A percentile compares a stretch with the other conserved stretches of the same genome.
Evolutionary conservation across 352 stramenopile species (phyloP).

Genomic region (Phytophthora quininea): DNA sequence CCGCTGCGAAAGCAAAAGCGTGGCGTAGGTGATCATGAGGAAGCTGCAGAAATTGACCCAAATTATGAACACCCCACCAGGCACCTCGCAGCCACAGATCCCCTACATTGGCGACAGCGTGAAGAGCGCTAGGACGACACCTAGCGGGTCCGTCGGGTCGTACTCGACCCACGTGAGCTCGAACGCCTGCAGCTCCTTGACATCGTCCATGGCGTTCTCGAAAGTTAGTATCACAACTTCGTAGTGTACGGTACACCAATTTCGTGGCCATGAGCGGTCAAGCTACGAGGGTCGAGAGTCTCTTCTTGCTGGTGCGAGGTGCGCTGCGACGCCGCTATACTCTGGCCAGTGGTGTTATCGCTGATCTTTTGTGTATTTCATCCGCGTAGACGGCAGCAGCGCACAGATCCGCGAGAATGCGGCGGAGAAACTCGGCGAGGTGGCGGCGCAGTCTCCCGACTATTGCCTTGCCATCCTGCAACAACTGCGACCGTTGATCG

Average conservation of each 20-base stretch:
- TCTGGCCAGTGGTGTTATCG: background rate
- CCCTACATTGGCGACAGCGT: slow-evolving; percentile 77
- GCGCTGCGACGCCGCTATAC: background rate
- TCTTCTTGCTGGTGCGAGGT: slow-evolving; percentile 81
- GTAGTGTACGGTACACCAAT: too few species aligned
- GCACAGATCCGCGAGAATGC: slow-evolving; percentile 72
- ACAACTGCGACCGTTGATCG: slow-evolving; percentile 59
- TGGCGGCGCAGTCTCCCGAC: slow-evolving; percentile 51
- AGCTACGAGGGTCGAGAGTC: slow-evolving; percentile 74
- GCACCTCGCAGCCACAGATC: background rate
- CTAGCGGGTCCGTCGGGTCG: slow-evolving; percentile 71
- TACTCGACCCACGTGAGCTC: slow-evolving; percentile 89
- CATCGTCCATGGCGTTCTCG: slow-evolving; percentile 10
- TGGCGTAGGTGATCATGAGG: slow-evolving; percentile 85
- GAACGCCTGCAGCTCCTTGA: slow-evolving; percentile 62
- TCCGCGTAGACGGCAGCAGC: slow-evolving; percentile 64
- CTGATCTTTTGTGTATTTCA: background rate
- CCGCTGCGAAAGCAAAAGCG: slow-evolving; percentile 76
- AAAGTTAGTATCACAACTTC: too few species aligned
- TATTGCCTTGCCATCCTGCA: slow-evolving; percentile 62
- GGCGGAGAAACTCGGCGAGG: slow-evolving; percentile 71
- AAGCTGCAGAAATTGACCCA: slow-evolving; percentile 48
- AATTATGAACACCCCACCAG: slow-evolving; percentile 1
- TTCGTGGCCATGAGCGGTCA: slow-evolving; percentile 34
- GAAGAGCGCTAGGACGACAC: slow-evolving; percentile 68